A percentile compares a stretch with the other conserved stretches of the same genome.
These are phyloP conservation scores for Saccharomyces hybrid DNA, from an alignment of 1,139 yeast genomes.

Conservation along the genomic window DNA sequence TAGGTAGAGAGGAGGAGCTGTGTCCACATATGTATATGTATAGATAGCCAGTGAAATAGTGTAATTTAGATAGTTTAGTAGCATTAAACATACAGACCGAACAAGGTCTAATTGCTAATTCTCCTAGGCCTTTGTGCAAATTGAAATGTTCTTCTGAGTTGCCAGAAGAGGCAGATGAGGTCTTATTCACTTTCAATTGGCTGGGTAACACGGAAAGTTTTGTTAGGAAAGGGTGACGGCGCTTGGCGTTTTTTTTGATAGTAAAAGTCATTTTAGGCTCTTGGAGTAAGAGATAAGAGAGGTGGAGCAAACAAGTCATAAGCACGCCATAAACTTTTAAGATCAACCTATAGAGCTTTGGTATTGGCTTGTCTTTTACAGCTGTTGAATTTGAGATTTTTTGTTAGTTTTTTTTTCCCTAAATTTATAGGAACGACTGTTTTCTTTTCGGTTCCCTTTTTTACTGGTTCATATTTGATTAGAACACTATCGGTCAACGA, in stretches of 20 bases:
- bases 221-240: background rate
- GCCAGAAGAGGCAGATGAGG: background rate
- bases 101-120: background rate
- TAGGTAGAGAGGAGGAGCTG: background rate
- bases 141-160: too few species aligned
- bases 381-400: background rate
- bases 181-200: background rate
- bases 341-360: background rate
- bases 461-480: background rate
- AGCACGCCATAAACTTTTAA: background rate
- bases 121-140: background rate
- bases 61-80: background rate
- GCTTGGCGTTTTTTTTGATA: background rate
- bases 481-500: background rate
- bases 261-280: background rate
- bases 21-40: too few species aligned
- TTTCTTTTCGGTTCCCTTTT: background rate
- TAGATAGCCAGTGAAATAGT: background rate
- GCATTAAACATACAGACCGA: background rate
- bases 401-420: background rate
- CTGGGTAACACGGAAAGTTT: background rate
- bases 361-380: background rate
- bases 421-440: background rate
- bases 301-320: background rate
- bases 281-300: background rate